Conservation (phyloP, 768 basidiomycete genomes). For the Panaeolus cyanescens region DNA sequence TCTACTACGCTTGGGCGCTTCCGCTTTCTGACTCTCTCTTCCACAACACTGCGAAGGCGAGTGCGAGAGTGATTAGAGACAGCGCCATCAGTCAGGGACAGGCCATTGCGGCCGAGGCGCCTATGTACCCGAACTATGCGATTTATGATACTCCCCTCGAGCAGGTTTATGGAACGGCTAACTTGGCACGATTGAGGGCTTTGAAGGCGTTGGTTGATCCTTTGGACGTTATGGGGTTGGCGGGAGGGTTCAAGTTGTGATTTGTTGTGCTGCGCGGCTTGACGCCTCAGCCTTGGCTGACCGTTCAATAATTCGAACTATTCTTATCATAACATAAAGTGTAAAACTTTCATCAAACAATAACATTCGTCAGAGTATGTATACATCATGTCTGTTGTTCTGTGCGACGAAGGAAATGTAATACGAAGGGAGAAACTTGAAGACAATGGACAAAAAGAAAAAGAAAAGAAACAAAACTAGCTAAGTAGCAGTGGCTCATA, state of each 20-base stretch:
- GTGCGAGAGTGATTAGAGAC: slow-evolving; percentile 38
- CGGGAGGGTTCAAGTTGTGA: slow-evolving; percentile 67
- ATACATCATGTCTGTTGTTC: too few relatives aligned
- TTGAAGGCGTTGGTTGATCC: slow-evolving; percentile 56
- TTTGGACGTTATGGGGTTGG: slow-evolving; percentile 59
- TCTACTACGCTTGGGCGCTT: slow-evolving; percentile 47
- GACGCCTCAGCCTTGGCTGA: too few relatives aligned
- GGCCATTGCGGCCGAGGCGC: slow-evolving; percentile 30
- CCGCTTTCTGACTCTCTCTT: slow-evolving; percentile 40
- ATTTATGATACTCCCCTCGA: slow-evolving; percentile 49
- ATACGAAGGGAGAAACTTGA: too few relatives aligned
- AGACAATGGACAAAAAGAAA: too few relatives aligned
- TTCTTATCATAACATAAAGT: too few relatives aligned
- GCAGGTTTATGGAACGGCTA: slow-evolving; percentile 49
- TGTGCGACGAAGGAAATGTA: too few relatives aligned
- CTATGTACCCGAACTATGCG: slow-evolving; percentile 65
- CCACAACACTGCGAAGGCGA: slow-evolving; percentile 38
- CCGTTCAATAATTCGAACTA: too few relatives aligned
- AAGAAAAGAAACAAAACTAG: too few relatives aligned
- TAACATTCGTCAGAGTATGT: too few relatives aligned
- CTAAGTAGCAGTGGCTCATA: too few relatives aligned
- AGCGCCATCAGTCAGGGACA: slow-evolving; percentile 43
- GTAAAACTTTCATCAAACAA: too few relatives aligned
- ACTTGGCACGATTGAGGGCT: slow-evolving; percentile 38
- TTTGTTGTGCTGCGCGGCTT: too few relatives aligned